Conservation (phyloP, 2,329 filamentous ascomycete genomes). For the Blastomyces silverae region DNA sequence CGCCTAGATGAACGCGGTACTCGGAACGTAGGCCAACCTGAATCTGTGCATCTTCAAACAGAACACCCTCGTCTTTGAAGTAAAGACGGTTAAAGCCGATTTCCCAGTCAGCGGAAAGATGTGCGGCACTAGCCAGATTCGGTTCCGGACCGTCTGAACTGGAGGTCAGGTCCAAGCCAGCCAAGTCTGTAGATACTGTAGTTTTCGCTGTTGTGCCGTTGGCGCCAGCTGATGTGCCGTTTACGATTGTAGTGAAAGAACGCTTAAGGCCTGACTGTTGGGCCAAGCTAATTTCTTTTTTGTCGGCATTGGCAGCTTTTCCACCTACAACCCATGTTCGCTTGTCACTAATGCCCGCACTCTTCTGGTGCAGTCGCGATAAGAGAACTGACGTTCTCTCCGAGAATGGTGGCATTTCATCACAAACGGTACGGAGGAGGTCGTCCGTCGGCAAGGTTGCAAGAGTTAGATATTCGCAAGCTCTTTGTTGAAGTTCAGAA, state of each 20-base stretch:
- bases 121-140: conserved; percentile 85
- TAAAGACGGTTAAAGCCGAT: conserved; percentile 77
- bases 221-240: conserved; percentile 32
- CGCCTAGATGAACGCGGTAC: conserved; percentile 91
- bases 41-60: conserved; percentile 92
- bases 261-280: conserved; percentile 79
- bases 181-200: conserved; percentile 57
- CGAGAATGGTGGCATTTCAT: conserved; percentile 98
- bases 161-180: conserved; percentile 65
- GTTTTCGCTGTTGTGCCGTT: conserved; percentile 33
- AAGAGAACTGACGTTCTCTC: conserved; percentile 87
- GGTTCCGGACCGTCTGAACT: conserved; percentile 54
- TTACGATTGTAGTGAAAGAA: conserved; percentile 61
- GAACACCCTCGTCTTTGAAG: conserved; percentile 71
- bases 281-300: conserved; percentile 69
- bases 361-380: conserved; percentile 89
- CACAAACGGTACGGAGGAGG: conserved; percentile 83
- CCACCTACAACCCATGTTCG: conserved; percentile 97
- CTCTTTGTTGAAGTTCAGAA: conserved; percentile 89
- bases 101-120: conserved; percentile 93
- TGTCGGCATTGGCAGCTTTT: conserved; percentile 83
- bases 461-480: conserved; percentile 87
- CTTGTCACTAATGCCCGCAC: conserved; percentile 86
- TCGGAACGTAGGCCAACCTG: conserved; percentile 89
- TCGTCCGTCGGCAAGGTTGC: conserved; percentile 84